Conservation (phyloP, 495 filamentous ascomycete genomes). For the Trichoderma erinaceum region DNA sequence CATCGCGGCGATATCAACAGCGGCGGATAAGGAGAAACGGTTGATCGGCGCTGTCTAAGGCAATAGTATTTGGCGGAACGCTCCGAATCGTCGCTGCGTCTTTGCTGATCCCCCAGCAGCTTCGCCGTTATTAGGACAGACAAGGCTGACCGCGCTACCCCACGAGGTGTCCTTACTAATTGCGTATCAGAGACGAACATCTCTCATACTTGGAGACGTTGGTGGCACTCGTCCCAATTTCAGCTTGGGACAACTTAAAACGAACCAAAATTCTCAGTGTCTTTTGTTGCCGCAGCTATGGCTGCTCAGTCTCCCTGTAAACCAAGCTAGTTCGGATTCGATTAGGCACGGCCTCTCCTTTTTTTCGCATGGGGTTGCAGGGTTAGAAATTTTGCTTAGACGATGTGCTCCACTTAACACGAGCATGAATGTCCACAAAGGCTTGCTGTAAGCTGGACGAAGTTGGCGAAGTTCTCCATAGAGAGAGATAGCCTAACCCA, state of each 20-base stretch:
- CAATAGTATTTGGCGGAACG: conserved; percentile 5
- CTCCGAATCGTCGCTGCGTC: conserved; percentile 13
- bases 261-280: background rate
- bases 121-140: background rate
- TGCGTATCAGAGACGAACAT: background rate
- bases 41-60: background rate
- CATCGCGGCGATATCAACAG: background rate
- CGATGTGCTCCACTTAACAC: background rate
- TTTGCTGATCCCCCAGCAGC: conserved; percentile 7
- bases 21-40: background rate
- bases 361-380: conserved; percentile 10
- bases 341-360: background rate
- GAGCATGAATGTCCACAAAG: conserved; percentile 5
- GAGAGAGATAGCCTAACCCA: background rate
- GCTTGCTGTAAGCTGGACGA: background rate
- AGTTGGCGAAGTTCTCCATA: background rate
- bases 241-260: background rate
- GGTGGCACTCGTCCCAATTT: background rate
- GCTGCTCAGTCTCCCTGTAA: background rate
- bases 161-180: background rate
- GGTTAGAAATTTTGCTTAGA: conserved; percentile 6
- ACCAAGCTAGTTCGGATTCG: background rate
- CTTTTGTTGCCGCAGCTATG: background rate
- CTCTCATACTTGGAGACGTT: background rate
- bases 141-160: background rate